These are phyloP conservation scores for Teunomyces pallodes DNA, from an alignment of 805 yeast species.

Conservation along the genomic window DNA sequence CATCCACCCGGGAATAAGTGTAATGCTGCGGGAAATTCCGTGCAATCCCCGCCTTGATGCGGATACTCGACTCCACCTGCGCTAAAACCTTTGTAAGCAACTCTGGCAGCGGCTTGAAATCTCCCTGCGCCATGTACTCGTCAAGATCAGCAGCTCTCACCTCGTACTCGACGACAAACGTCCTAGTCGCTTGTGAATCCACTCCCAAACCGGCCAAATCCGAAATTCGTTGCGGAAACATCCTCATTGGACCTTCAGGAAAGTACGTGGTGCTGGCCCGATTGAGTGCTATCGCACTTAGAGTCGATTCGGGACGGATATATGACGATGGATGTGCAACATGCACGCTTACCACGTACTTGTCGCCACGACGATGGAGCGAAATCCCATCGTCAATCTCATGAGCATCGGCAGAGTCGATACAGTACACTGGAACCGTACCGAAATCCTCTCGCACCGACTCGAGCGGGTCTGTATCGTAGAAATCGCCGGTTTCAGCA, in stretches of 20 bases:
- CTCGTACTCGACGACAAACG: constrained; percentile 35
- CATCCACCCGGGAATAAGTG: constrained; percentile 65
- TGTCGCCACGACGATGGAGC: constrained; percentile 33
- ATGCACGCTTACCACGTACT: constrained; percentile 58
- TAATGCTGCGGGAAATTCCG: constrained; percentile 35
- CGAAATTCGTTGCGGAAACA: constrained; percentile 65
- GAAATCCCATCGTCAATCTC: constrained; percentile 95
- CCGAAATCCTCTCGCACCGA: constrained; percentile 39
- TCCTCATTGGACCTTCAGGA: constrained; percentile 61
- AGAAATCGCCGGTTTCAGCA: constrained; percentile 18
- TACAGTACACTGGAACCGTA: constrained; percentile 66
- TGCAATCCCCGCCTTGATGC: constrained; percentile 24
- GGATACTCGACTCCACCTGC: constrained; percentile 16
- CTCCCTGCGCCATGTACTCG: constrained; percentile 11
- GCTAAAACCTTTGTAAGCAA: neutral
- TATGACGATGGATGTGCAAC: constrained; percentile 86
- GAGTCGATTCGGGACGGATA: constrained; percentile 37
- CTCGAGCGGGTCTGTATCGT: constrained; percentile 27
- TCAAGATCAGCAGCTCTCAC: constrained; percentile 19
- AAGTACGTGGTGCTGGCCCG: constrained; percentile 69
- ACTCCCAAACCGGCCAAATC: constrained; percentile 52
- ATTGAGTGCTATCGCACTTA: constrained; percentile 56
- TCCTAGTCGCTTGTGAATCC: constrained; percentile 40
- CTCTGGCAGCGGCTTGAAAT: constrained; percentile 4
- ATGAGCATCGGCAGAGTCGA: constrained; percentile 75